phyloP scores from a whole-genome alignment of 2,329 filamentous ascomycete species.

The Arthroderma sp. region DNA sequence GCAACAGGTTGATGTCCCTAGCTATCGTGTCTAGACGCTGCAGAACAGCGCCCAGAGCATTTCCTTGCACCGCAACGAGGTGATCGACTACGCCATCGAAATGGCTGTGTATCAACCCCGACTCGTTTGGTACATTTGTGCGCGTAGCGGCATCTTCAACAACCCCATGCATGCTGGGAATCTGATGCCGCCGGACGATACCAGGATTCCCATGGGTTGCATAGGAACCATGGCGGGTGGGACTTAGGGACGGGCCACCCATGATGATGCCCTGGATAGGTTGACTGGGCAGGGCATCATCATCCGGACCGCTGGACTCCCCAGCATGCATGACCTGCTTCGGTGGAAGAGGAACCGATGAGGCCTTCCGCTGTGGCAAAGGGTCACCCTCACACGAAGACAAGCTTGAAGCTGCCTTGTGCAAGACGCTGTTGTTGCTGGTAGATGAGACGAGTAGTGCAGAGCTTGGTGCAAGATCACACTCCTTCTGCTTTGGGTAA shows the following conservation, averaged over 20 bases:
- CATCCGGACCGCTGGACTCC: neutral
- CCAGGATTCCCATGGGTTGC: constrained; percentile 6
- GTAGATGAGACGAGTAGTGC: neutral
- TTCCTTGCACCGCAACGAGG: neutral
- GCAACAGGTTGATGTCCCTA: constrained; percentile 1
- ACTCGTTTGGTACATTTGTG: neutral
- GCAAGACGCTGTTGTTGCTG: neutral
- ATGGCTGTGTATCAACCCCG: neutral
- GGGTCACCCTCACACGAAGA: no score
- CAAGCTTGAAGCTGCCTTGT: no score
- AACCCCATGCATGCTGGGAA: constrained; percentile 9
- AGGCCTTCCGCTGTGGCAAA: neutral
- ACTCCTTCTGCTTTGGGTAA: neutral
- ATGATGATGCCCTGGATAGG: constrained; percentile 12
- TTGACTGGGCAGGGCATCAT: neutral
- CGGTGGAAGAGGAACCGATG: neutral
- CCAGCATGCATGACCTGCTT: neutral
- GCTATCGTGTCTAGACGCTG: neutral
- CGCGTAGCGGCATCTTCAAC: neutral
- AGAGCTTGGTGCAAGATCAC: neutral
- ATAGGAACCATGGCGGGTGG: constrained; percentile 8
- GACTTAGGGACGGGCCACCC: constrained; percentile 6
- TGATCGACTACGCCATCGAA: neutral
- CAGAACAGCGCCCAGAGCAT: neutral
- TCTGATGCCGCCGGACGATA: constrained; percentile 2